A percentile compares a stretch with the other conserved stretches of the same genome.
These are phyloP conservation scores for Schizopora paradoxa DNA, from an alignment of 1,284 basidiomycete species.

Conservation along the genomic window DNA sequence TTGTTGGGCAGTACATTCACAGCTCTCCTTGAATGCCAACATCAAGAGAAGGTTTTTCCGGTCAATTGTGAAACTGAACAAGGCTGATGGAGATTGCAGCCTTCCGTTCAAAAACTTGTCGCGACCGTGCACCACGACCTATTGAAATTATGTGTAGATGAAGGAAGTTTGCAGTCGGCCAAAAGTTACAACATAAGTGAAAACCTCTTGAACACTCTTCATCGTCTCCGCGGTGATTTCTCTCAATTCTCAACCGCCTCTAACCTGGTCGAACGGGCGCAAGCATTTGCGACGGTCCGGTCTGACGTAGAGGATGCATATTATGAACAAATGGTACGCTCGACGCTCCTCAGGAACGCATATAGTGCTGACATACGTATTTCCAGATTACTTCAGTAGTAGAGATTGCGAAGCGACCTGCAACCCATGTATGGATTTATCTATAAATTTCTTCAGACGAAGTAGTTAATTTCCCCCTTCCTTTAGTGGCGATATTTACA, in stretches of 20 bases:
- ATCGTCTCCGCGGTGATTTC: conserved; percentile 46
- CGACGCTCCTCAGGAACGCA: not conserved
- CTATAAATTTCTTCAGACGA: not conserved
- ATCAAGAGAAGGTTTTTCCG: conserved; percentile 77
- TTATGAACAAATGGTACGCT: conserved; percentile 46
- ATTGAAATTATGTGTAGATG: conserved; percentile 44
- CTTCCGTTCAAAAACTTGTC: conserved; percentile 88
- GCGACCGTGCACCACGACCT: conserved; percentile 68
- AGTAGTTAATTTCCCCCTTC: conserved; percentile 12
- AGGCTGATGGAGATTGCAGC: conserved; percentile 40
- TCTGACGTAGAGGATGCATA: conserved; percentile 38
- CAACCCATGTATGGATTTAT: conserved; percentile 58
- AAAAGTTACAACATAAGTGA: conserved; percentile 42
- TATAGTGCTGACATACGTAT: conserved; percentile 15
- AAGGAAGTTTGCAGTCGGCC: conserved; percentile 52
- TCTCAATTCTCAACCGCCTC: conserved; percentile 37
- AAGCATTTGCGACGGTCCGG: conserved; percentile 37
- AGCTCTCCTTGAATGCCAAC: conserved; percentile 78
- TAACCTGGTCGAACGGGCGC: conserved; percentile 39
- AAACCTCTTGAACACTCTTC: too few species aligned
- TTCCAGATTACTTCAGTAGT: conserved; percentile 59
- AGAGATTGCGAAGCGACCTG: conserved; percentile 56
- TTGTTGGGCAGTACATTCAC: conserved; percentile 64
- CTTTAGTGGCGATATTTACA: conserved; percentile 86
- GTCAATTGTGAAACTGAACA: conserved; percentile 9